Conservation (phyloP, 768 basidiomycete species). For the Lentinula lateritia region DNA sequence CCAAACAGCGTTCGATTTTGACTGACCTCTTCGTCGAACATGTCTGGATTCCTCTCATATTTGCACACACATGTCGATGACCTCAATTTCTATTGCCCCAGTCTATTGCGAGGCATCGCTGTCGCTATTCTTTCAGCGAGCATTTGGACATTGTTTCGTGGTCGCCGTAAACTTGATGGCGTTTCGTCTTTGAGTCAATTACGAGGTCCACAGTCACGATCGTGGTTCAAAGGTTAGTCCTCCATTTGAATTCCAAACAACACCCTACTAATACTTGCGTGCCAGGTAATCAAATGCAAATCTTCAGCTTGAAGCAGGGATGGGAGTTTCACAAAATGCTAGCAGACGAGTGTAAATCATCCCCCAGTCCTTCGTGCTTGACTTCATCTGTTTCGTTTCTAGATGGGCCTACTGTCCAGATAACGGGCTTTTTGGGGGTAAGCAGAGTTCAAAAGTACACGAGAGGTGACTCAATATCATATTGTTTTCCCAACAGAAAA, state of each 20-base stretch:
- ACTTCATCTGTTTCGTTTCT: background rate
- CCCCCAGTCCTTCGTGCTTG: background rate
- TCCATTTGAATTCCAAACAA: background rate
- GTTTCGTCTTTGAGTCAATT: background rate
- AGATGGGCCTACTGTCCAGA: background rate
- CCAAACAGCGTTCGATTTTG: too few relatives aligned
- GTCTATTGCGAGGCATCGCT: background rate
- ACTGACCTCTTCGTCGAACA: background rate
- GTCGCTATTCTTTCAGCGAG: background rate
- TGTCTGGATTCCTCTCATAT: background rate
- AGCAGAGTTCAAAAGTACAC: background rate
- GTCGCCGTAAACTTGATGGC: background rate
- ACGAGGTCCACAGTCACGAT: background rate
- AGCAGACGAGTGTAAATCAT: background rate
- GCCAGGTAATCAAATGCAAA: background rate
- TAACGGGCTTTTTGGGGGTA: background rate
- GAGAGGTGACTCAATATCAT: too few relatives aligned
- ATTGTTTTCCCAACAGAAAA: background rate
- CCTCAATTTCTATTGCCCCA: background rate
- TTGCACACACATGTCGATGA: background rate
- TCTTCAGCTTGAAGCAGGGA: background rate
- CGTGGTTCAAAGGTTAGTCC: background rate
- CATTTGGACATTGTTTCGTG: background rate
- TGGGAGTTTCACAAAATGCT: conserved; percentile 3
- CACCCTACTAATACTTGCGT: background rate